These are phyloP conservation scores for Ehretia macrophylla DNA, from an alignment of 257 asterid genomes.

Conservation along the genomic window DNA sequence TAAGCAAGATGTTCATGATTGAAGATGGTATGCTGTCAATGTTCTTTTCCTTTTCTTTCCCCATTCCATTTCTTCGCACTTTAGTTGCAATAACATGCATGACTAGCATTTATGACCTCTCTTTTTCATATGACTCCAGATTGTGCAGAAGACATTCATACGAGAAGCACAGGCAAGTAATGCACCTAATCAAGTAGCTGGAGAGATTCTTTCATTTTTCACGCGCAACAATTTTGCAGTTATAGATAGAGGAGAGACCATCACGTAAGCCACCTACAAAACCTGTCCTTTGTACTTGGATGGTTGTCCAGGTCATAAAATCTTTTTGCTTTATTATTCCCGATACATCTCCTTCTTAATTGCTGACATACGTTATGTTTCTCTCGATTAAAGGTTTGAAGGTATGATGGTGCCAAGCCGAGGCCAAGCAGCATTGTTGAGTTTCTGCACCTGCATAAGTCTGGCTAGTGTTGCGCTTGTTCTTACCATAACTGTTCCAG, in stretches of 20 bases:
- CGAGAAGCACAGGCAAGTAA: conserved; percentile 51
- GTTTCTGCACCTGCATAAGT: conserved; percentile 90
- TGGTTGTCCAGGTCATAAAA: background rate
- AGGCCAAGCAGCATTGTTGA: conserved; percentile 90
- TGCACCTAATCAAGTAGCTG: conserved; percentile 70
- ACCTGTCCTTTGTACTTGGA: background rate
- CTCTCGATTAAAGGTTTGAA: conserved; percentile 54
- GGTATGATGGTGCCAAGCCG: conserved; percentile 94
- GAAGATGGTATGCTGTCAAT: background rate
- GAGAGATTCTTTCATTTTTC: conserved; percentile 84
- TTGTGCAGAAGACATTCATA: conserved; percentile 76
- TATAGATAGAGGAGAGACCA: conserved; percentile 76
- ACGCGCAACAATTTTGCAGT: conserved; percentile 81
- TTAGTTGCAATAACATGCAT: background rate
- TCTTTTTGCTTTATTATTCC: too few species aligned
- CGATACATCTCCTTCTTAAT: background rate
- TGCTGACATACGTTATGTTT: background rate
- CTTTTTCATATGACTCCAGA: conserved; percentile 36
- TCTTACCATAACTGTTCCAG: conserved; percentile 87
- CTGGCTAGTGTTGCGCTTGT: conserved; percentile 92
- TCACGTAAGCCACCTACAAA: conserved; percentile 52
- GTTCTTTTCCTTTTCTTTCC: background rate
- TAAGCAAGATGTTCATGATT: too few species aligned
- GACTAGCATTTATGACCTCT: conserved; percentile 1
- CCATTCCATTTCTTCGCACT: background rate